Base-by-base conservation (phyloP, 2,329 filamentous ascomycete species). In the Cadophora luteo-olivacea region DNA sequence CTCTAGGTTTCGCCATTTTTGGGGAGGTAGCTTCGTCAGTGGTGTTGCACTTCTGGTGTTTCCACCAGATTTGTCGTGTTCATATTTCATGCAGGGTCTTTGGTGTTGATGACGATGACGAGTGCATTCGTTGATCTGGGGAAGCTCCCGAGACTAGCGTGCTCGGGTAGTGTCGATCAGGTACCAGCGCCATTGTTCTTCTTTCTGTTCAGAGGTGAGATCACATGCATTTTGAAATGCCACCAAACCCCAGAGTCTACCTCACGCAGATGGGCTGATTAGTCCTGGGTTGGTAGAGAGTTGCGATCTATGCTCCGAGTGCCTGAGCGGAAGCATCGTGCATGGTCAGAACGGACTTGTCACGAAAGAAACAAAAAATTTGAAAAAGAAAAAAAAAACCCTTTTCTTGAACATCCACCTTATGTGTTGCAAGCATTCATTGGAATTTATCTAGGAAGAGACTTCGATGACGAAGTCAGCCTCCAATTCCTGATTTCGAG, bases 1-100 rank as follows among this genome's bases (percentile, higher is more conserved):
- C 90, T 62, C 86, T 81, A 51, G 86, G 81, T 73, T 81, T 81
- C 33, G 72, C n/a, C 69, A 73, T 74, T 48, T 48, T 9, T 45
- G 48, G 3, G 51, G 29, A 22, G 4, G 36, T 2, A 38, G 14
- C 11, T 24, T 19, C 51, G 7, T 52, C 45, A n/a, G 1, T n/a
- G 3, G n/a, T 48, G 58, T 24, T 38, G 33, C 29, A 19, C 9
- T 52, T 12, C 8, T 49, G 29, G 5, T 38, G 29, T 45, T 22
- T 4, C 22, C 5, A 36, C 12, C 45, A 4, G 19, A 9, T 19
- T 3, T 54, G 45, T 54, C 25, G 24, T 52, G 32, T 63, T 54
- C 25, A 24, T 41, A 3, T 24, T 36, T 11, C n/a, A 25, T 64
- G 48, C 36, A 54, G 49, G 22, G 32, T 36, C 33, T 51, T 49